Percentiles rank a stretch among this genome's conserved stretches.
These are phyloP conservation scores for Paragyromitra xinjiangensis DNA, from an alignment of 495 filamentous ascomycete genomes.

Conservation along the genomic window DNA sequence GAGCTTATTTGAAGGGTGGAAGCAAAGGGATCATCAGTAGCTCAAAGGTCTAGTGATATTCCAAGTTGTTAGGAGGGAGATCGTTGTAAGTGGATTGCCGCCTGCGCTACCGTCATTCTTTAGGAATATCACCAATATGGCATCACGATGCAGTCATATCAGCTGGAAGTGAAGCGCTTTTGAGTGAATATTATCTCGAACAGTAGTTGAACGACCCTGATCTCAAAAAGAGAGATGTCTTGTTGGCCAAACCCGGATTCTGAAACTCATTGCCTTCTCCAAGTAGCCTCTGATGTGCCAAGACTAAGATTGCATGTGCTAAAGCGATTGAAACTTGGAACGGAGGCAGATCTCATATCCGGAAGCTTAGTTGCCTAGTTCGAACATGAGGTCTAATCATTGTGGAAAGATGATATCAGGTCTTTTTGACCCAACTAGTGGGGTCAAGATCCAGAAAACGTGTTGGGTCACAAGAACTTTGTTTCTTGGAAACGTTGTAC, in stretches of 20 bases:
- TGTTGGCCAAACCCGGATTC: constrained; percentile 16
- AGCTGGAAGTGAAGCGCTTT: not conserved
- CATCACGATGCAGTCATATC: constrained; percentile 5
- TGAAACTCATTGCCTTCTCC: constrained; percentile 15
- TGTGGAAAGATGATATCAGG: not conserved
- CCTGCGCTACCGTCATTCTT: constrained; percentile 5
- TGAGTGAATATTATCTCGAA: constrained; percentile 4
- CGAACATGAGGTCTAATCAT: not conserved
- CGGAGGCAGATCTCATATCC: not conserved
- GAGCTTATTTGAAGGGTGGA: not conserved
- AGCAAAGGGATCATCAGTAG: not conserved
- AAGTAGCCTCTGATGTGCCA: constrained; percentile 19
- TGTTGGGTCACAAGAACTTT: constrained; percentile 1
- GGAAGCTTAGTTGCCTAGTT: not conserved
- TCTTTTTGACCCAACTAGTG: not conserved
- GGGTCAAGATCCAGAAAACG: not conserved
- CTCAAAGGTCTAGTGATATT: constrained; percentile 7
- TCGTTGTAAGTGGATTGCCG: not conserved
- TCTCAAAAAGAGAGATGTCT: not conserved
- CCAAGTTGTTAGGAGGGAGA: not conserved
- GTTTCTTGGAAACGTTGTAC: not conserved
- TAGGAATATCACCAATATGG: not conserved
- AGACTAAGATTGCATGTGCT: constrained; percentile 13
- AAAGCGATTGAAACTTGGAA: not conserved
- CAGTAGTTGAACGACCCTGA: not conserved